Evolutionary conservation across 176 grass and related monocot species (phyloP), one percentile per base, ranked within the genome.

Genomic region (Eremochloa ophiuroides): DNA sequence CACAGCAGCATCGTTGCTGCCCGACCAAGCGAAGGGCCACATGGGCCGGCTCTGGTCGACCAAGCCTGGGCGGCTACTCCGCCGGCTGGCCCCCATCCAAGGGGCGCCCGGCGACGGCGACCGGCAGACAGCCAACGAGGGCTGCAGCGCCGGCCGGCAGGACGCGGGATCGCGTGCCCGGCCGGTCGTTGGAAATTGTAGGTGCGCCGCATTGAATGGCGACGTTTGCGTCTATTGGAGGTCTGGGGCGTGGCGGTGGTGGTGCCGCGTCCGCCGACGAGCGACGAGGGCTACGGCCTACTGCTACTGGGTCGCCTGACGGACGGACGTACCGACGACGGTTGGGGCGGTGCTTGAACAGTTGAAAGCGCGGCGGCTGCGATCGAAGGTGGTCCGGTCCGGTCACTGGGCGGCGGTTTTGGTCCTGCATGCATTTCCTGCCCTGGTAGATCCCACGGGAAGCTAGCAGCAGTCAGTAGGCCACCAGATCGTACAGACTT

Each of bases 11-110:
- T 53, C 38, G 75, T 43, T 66, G 44, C 76, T 11, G 84, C 18
- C 76, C 58, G 76, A 73, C 67, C 33, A 76, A 55, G 64, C 53
- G 41, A 71, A 71, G 50, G 62, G 82, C 79, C 87, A 89, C 87
- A 82, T 89, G 87, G 87, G 82, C 82, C 87, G 82, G 82, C 78
- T 74, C 68, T 79, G 42, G 67, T 5, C 5, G 62, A 16, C 41
- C 77, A 55, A 41, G 44, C 27, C 5, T 81, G 78, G 82, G 82
- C 82, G 76, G 77, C 84, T 66, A 37, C 26, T n/a, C 37, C 70
- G 61, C 70, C 77, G 59, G 77, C 2, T 37, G 69, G 38, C 83
- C 76, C 26, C 4, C 39, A 59, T 59, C 10, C 64, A 7, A 56
- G 11, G 72, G 6, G 41, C 34, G 2, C 33, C 26, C 69, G 42